Percentiles rank a stretch among this genome's conserved stretches.
Evolutionary conservation across 2,329 filamentous ascomycete species (phyloP).

Genomic region (Daldinia eschscholtzii): DNA sequence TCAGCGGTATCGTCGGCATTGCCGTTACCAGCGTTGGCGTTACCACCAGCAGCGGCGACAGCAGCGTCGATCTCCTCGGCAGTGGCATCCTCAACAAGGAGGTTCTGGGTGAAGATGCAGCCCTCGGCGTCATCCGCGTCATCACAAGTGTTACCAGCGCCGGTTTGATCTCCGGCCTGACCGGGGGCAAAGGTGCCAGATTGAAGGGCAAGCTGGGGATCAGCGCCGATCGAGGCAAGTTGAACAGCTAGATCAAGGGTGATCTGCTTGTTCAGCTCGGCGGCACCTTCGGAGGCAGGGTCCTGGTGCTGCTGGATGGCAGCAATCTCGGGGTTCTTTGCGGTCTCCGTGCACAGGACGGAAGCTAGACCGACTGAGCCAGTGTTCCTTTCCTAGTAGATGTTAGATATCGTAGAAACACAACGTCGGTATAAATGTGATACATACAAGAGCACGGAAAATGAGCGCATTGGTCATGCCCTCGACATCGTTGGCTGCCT

Average conservation of each 20-base stretch:
- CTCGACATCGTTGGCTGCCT: conserved; percentile 63
- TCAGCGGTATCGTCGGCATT: conserved; percentile 24
- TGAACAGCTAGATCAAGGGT: conserved; percentile 70
- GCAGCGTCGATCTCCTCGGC: conserved; percentile 66
- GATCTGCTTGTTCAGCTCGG: conserved; percentile 70
- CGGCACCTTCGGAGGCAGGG: conserved; percentile 69
- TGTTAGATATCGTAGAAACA: conserved; percentile 13
- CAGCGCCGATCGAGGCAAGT: conserved; percentile 71
- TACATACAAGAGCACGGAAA: conserved; percentile 69
- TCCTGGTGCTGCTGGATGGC: conserved; percentile 76
- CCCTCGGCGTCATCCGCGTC: conserved; percentile 62
- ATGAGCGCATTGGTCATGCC: conserved; percentile 68
- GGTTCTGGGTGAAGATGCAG: conserved; percentile 68
- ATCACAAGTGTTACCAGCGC: conserved; percentile 67
- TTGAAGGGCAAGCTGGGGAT: conserved; percentile 71
- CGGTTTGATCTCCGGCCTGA: conserved; percentile 54
- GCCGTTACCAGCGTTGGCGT: conserved; percentile 18
- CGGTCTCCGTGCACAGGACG: conserved; percentile 66
- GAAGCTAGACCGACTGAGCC: conserved; percentile 68
- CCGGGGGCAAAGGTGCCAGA: conserved; percentile 74
- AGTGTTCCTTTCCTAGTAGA: conserved; percentile 68
- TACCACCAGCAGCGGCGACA: conserved; percentile 54
- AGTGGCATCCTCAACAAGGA: conserved; percentile 67
- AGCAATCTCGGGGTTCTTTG: conserved; percentile 74
- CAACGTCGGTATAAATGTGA: conserved; percentile 56